Percentiles rank a stretch among this genome's conserved stretches.
These are phyloP conservation scores for Cnidoscolus chayamansa DNA, from an alignment of 441 rosid genomes.

Conservation along the genomic window DNA sequence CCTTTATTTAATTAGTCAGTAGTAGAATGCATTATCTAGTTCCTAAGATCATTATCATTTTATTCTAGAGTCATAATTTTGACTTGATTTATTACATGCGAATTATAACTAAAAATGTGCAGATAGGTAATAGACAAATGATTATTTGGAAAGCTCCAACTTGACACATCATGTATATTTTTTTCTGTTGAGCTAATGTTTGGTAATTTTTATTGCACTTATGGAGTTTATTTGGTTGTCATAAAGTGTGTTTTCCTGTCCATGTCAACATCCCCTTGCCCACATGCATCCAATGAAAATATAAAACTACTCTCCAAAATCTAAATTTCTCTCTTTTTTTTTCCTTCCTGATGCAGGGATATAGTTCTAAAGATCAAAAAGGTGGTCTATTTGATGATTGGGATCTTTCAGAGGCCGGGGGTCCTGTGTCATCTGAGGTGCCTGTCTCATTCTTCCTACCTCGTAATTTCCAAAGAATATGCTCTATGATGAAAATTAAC, in stretches of 20 bases:
- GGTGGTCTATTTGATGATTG: conserved; percentile 74
- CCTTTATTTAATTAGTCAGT: conserved; percentile 7
- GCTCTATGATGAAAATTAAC: conserved; percentile 7
- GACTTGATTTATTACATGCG: neutral
- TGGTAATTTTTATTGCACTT: neutral
- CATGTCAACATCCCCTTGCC: neutral
- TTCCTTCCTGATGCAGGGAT: conserved; percentile 55
- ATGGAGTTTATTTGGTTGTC: neutral
- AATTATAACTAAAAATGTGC: neutral
- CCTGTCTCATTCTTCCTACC: conserved; percentile 18
- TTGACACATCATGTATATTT: neutral
- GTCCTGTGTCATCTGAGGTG: conserved; percentile 72
- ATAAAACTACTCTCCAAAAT: neutral
- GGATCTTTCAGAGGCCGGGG: conserved; percentile 87
- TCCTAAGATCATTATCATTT: conserved; percentile 3
- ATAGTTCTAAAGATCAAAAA: conserved; percentile 76
- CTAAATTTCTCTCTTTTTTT: conserved; percentile 3
- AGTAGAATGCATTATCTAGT: neutral
- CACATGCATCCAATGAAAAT: neutral
- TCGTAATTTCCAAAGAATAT: conserved; percentile 7
- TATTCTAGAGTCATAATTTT: neutral
- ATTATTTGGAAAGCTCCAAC: neutral
- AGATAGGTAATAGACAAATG: neutral
- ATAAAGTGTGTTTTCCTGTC: neutral
- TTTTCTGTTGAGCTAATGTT: neutral